Percentiles rank a stretch among this genome's conserved stretches.
Conservation (phyloP, 2,329 filamentous ascomycete genomes). For the Colletotrichum sp. region DNA sequence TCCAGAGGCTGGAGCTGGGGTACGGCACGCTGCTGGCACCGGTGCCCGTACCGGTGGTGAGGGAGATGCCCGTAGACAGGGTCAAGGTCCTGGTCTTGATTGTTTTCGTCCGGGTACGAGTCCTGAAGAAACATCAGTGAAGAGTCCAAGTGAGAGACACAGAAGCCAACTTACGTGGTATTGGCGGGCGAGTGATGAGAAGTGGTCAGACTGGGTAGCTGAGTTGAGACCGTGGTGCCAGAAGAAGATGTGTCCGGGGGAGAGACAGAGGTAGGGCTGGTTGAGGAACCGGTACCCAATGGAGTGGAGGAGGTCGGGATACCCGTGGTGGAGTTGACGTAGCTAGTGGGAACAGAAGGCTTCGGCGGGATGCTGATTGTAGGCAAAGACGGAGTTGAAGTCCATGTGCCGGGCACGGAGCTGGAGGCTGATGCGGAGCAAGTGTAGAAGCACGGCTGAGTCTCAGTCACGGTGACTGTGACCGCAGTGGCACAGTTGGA, state of each 20-base stretch:
- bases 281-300: background rate
- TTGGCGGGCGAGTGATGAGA: background rate
- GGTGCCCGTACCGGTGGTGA: background rate
- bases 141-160: no score
- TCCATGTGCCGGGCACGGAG: background rate
- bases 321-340: background rate
- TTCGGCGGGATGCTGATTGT: background rate
- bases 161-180: background rate
- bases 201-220: conserved; percentile 6
- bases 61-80: background rate
- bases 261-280: background rate
- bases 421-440: background rate
- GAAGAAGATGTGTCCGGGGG: background rate
- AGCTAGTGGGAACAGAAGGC: background rate
- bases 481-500: conserved; percentile 21
- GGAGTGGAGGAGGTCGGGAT: background rate
- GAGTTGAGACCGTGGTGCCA: background rate
- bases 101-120: background rate
- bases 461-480: conserved; percentile 36
- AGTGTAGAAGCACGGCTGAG: conserved; percentile 28
- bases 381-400: background rate
- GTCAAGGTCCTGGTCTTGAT: background rate
- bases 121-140: background rate
- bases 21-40: background rate
- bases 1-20: background rate